Conservation (phyloP, 2,329 filamentous ascomycete species). For the Lecanicillium sp. region DNA sequence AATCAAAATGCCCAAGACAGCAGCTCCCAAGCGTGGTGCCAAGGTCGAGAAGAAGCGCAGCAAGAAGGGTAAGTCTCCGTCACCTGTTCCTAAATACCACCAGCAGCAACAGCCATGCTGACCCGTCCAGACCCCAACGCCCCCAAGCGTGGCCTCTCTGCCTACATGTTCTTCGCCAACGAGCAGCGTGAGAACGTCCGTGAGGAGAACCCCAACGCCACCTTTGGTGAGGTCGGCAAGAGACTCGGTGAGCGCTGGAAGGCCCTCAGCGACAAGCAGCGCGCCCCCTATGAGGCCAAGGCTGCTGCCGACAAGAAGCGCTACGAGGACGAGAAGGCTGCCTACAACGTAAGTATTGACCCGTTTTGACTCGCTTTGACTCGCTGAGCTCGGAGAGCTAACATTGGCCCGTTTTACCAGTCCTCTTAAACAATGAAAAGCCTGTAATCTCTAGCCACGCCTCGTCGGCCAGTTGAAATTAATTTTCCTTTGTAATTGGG, state of each 20-base stretch:
- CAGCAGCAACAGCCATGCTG: slow-evolving; percentile 7
- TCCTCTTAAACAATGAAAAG: slow-evolving; percentile 10
- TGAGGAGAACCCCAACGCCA: slow-evolving; percentile 95
- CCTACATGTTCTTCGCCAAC: slow-evolving; percentile 99
- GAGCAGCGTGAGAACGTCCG: slow-evolving; percentile 97
- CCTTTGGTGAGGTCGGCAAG: slow-evolving; percentile 98
- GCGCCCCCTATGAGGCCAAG: slow-evolving; percentile 91
- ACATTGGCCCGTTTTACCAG: not conserved
- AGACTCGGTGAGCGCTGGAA: slow-evolving; percentile 98
- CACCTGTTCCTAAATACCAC: slow-evolving; percentile 5
- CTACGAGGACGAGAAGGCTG: slow-evolving; percentile 96
- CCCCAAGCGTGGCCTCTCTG: slow-evolving; percentile 97
- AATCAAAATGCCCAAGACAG: slow-evolving; percentile 51
- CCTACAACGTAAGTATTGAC: slow-evolving; percentile 64
- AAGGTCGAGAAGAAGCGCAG: slow-evolving; percentile 47
- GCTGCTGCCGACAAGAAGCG: slow-evolving; percentile 97
- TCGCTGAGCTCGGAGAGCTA: not conserved
- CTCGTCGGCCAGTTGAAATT: slow-evolving; percentile 19
- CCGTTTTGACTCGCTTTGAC: too few species aligned
- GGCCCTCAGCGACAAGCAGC: slow-evolving; percentile 87
- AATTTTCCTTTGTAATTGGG: slow-evolving; percentile 22
- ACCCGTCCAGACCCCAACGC: slow-evolving; percentile 74
- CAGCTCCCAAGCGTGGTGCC: slow-evolving; percentile 41
- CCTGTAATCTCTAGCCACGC: slow-evolving; percentile 12
- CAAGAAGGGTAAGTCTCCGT: slow-evolving; percentile 49